These are phyloP conservation scores for Cochlearia excelsa DNA, from an alignment of 345 rosid species.

Conservation along the genomic window DNA sequence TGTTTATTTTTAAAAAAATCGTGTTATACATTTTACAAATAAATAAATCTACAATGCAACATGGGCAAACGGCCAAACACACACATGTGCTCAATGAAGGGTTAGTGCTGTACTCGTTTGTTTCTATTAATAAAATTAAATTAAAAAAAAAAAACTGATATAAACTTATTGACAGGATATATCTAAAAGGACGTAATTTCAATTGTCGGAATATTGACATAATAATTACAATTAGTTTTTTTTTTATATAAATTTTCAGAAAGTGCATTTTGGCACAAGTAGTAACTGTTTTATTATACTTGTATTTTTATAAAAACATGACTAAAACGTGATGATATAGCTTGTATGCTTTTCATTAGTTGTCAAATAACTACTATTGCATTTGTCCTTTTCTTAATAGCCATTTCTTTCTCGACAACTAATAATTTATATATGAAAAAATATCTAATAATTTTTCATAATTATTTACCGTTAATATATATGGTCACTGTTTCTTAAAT, in stretches of 20 bases:
- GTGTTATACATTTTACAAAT: conserved; percentile 19
- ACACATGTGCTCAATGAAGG: conserved; percentile 24
- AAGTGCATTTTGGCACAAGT: conserved; percentile 16
- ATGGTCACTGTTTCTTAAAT: no score
- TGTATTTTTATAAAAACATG: conserved; percentile 16
- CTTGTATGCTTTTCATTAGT: conserved; percentile 10
- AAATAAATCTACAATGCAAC: conserved; percentile 8
- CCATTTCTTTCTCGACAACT: background rate
- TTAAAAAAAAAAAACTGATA: background rate
- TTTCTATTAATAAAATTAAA: conserved; percentile 8
- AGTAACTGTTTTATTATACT: conserved; percentile 1
- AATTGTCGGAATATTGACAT: conserved; percentile 15
- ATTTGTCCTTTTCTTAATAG: conserved; percentile 9
- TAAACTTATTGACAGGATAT: background rate
- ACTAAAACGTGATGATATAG: conserved; percentile 20
- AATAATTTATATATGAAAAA: no score
- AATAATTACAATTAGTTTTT: conserved; percentile 7
- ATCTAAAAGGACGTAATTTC: conserved; percentile 16
- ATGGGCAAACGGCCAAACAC: conserved; percentile 33
- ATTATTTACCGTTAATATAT: no score
- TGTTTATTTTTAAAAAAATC: conserved; percentile 22
- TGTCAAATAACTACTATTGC: conserved; percentile 13
- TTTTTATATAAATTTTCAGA: background rate
- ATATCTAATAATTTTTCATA: no score
- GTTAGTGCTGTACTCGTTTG: conserved; percentile 17